These are phyloP conservation scores for Metschnikowia sp. DNA, from an alignment of 805 yeast species.

Conservation along the genomic window DNA sequence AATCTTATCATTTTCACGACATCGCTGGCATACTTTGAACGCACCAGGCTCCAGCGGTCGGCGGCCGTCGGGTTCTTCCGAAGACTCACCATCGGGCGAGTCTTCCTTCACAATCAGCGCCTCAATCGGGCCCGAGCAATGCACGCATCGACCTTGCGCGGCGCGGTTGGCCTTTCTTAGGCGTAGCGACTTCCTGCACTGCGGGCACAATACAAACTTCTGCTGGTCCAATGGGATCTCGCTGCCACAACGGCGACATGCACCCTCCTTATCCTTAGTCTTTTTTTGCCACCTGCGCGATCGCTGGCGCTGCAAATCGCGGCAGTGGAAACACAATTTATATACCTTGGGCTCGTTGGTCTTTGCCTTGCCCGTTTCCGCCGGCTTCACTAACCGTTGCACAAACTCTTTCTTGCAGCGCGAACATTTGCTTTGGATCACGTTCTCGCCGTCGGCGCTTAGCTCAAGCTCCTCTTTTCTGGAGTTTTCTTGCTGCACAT, in stretches of 20 bases:
- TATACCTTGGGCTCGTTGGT: constrained; percentile 41
- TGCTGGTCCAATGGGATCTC: constrained; percentile 48
- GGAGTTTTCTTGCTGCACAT: constrained; percentile 40
- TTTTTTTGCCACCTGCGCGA: constrained; percentile 62
- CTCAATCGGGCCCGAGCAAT: constrained; percentile 57
- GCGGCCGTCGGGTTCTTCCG: constrained; percentile 14
- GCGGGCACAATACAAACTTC: constrained; percentile 57
- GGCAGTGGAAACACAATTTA: constrained; percentile 62
- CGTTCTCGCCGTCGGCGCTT: constrained; percentile 7
- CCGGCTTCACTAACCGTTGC: constrained; percentile 38
- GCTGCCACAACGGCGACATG: constrained; percentile 62
- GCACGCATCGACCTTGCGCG: constrained; percentile 64
- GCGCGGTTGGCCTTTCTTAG: constrained; percentile 56
- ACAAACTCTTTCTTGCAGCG: constrained; percentile 60
- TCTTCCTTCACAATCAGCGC: constrained; percentile 36
- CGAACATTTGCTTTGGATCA: constrained; percentile 36
- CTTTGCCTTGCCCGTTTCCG: constrained; percentile 24
- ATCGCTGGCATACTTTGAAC: constrained; percentile 63
- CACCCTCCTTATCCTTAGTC: constrained; percentile 58
- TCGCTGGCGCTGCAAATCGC: constrained; percentile 60
- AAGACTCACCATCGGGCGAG: constrained; percentile 14
- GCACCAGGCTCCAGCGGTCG: constrained; percentile 23
- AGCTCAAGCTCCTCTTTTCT: constrained; percentile 5
- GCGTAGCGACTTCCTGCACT: constrained; percentile 54
- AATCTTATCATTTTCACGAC: constrained; percentile 58